phyloP scores from a whole-genome alignment of 768 basidiomycete genomes.

The Leccinum obscurum region DNA sequence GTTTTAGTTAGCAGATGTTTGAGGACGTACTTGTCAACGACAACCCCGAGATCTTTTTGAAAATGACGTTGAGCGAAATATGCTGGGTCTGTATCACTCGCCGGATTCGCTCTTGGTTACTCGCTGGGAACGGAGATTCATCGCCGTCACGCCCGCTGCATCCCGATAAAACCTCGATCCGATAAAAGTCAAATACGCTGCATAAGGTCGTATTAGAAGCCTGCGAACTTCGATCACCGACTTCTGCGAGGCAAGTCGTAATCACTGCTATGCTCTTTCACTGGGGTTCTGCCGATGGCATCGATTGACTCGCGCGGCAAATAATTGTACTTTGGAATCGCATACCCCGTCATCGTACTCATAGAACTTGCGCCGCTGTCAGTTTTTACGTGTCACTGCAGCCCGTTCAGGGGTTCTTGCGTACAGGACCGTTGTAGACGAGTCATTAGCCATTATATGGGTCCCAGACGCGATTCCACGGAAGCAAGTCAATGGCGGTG shows the following conservation, averaged over 20 bases:
- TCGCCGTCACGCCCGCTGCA: constrained; percentile 21
- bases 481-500: constrained; percentile 26
- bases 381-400: constrained; percentile 29
- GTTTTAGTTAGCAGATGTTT: neutral
- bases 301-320: constrained; percentile 27
- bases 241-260: constrained; percentile 18
- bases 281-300: constrained; percentile 31
- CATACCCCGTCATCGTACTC: constrained; percentile 14
- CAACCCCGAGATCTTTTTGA: constrained; percentile 1
- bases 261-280: constrained; percentile 14
- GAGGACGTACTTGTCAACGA: neutral
- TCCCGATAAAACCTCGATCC: constrained; percentile 26
- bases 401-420: constrained; percentile 8
- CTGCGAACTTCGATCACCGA: constrained; percentile 11
- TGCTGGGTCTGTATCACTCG: constrained; percentile 1
- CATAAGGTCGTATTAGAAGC: constrained; percentile 21
- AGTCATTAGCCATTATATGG: constrained; percentile 8
- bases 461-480: constrained; percentile 19
- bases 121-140: constrained; percentile 22
- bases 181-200: constrained; percentile 10
- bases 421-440: constrained; percentile 12
- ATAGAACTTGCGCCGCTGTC: constrained; percentile 29
- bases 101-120: constrained; percentile 29
- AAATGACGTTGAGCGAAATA: constrained; percentile 9
- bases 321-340: constrained; percentile 23